Evolutionary conservation across 441 rosid genomes (phyloP).

Genomic region (Manihot esculenta): DNA sequence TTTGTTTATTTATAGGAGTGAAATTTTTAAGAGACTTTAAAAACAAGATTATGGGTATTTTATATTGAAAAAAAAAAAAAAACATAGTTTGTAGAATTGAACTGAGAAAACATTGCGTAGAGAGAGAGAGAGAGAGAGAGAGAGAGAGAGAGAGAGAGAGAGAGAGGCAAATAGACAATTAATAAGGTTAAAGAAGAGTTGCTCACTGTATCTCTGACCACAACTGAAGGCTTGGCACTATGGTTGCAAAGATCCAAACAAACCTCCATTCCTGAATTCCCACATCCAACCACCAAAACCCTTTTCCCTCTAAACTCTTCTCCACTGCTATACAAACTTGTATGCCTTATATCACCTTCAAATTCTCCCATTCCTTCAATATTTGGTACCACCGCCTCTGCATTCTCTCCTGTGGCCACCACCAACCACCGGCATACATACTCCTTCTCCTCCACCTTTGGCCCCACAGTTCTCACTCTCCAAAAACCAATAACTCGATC

Average conservation of each 20-base stretch:
- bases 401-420: conserved; percentile 91
- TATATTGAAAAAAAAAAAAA: not conserved
- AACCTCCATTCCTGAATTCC: conserved; percentile 95
- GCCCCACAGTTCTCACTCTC: conserved; percentile 54
- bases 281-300: conserved; percentile 87
- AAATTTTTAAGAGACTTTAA: too few relatives aligned
- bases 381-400: conserved; percentile 65
- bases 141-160: not conserved
- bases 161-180: too few relatives aligned
- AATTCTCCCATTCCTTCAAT: conserved; percentile 60
- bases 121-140: too few relatives aligned
- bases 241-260: conserved; percentile 80
- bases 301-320: conserved; percentile 47
- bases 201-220: conserved; percentile 76
- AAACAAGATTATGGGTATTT: not conserved
- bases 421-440: conserved; percentile 65
- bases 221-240: conserved; percentile 64
- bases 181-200: not conserved
- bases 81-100: not conserved
- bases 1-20: not conserved
- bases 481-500: conserved; percentile 50
- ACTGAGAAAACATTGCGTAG: not conserved
- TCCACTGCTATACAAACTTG: conserved; percentile 67
- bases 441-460: conserved; percentile 38
- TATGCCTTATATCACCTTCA: conserved; percentile 54